Evolutionary conservation across 2,329 filamentous ascomycete species (phyloP), one percentile per base, ranked within the genome.

Genomic region (Pestalotiopsis sp.): DNA sequence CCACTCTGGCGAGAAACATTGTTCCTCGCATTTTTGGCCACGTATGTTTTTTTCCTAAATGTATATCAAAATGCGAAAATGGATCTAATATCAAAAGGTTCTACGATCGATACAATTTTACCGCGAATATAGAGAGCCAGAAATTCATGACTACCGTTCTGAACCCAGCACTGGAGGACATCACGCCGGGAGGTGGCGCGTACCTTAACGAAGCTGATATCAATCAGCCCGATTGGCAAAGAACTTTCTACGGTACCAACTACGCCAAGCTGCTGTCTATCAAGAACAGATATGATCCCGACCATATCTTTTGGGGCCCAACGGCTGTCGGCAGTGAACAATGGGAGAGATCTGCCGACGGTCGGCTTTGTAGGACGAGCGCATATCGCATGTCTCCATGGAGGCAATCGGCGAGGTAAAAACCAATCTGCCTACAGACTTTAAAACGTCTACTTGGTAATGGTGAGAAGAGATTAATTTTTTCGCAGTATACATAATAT

Each of bases 191-290:
- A 2, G 67, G 69, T 2, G 73, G 71, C 7, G 69, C 74, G 2
- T 81, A 82, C 66, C 69, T 80, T 72, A 83, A 82, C 69, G 82
- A 85, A 74, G 81, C 77, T 0, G 78, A 83, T 71, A 80, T 79
- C 23, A 71, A 74, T 20, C 72, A 80, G 36, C 72, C 74, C 1
- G 68, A 78, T 39, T 82, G 73, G 68, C 71, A 79, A 69, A 64
- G 74, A 3, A 69, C 67, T 1, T 81, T 81, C 66, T 82, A 75
- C 68, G 81, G 81, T 7, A 68, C 49, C 0, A 78, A 81, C 64
- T 82, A 83, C 66, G 41, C 62, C 1, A 69, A 67, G 5, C 71
- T 83, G 49, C 17, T 74, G 11, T 45, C 23, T 0, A 75, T 86
- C 31, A 86, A 86, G 76, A 69, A 78, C 17, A 78, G 74, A 62